Evolutionary conservation across 2,329 filamentous ascomycete species (phyloP).

Genomic region (Fusarium foetens): DNA sequence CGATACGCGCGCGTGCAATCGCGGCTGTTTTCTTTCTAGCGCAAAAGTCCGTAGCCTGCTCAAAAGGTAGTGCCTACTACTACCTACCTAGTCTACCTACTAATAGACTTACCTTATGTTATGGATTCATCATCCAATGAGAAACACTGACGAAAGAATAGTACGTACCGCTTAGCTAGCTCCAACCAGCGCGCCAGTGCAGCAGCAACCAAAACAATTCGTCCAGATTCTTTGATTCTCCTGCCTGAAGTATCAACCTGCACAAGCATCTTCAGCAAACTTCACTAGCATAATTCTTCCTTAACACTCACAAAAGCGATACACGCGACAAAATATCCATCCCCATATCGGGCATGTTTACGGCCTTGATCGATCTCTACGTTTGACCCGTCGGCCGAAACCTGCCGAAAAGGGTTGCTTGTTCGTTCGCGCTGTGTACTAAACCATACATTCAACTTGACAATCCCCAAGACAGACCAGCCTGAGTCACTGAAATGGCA

Average conservation of each 20-base stretch:
- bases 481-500: conserved; percentile 28
- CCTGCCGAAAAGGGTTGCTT: conserved; percentile 43
- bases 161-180: conserved; percentile 35
- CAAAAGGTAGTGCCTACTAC: background rate
- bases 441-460: conserved; percentile 1
- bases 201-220: conserved; percentile 41
- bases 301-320: conserved; percentile 1
- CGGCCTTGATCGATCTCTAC: conserved; percentile 35
- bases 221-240: conserved; percentile 38
- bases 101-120: background rate
- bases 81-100: too few species aligned
- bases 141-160: conserved; percentile 4
- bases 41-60: background rate
- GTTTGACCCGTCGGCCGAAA: conserved; percentile 41
- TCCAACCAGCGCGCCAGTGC: conserved; percentile 36
- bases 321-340: conserved; percentile 9
- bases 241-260: conserved; percentile 33
- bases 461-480: background rate
- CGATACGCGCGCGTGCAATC: conserved; percentile 5
- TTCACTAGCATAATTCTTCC: conserved; percentile 14
- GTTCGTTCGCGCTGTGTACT: conserved; percentile 6
- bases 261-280: conserved; percentile 20
- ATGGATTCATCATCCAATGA: background rate
- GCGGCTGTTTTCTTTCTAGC: conserved; percentile 23
- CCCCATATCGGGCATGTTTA: conserved; percentile 38